These are phyloP conservation scores for Solanum sejunctum DNA, from an alignment of 257 asterid species.

Conservation along the genomic window DNA sequence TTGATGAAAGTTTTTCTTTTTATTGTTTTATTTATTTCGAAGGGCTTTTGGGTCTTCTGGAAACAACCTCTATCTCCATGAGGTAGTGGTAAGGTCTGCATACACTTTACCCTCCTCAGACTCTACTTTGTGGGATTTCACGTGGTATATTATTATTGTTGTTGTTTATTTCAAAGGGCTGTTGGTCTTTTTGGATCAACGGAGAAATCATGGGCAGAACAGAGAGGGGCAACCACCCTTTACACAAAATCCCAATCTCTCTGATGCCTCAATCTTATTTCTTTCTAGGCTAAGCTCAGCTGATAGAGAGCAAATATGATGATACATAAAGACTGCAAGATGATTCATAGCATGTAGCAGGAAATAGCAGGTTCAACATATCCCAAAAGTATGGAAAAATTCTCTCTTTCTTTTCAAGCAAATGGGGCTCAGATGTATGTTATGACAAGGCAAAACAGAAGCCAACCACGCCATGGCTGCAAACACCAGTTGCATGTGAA, in stretches of 20 bases:
- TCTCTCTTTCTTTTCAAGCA: not conserved
- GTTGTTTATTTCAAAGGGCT: not conserved
- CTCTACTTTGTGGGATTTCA: too few species aligned
- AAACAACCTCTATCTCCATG: not conserved
- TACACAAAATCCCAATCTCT: not conserved
- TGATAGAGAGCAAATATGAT: not conserved
- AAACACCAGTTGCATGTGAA: not conserved
- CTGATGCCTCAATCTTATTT: not conserved
- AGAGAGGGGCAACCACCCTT: constrained; percentile 37
- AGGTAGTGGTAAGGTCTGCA: too few species aligned
- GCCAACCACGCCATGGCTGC: not conserved
- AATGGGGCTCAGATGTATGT: constrained; percentile 11
- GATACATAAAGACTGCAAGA: not conserved
- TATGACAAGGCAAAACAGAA: not conserved
- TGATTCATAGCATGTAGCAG: not conserved
- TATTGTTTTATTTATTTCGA: not conserved
- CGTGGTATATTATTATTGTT: too few species aligned
- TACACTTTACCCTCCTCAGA: too few species aligned
- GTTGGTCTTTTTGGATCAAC: not conserved
- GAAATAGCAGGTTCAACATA: not conserved
- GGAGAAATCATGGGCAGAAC: constrained; percentile 11
- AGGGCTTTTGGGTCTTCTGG: not conserved
- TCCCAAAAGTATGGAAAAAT: not conserved
- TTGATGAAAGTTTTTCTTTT: too few species aligned
- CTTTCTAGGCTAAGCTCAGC: not conserved